Conservation (phyloP, 768 basidiomycete genomes). For the Podaxis sp. region DNA sequence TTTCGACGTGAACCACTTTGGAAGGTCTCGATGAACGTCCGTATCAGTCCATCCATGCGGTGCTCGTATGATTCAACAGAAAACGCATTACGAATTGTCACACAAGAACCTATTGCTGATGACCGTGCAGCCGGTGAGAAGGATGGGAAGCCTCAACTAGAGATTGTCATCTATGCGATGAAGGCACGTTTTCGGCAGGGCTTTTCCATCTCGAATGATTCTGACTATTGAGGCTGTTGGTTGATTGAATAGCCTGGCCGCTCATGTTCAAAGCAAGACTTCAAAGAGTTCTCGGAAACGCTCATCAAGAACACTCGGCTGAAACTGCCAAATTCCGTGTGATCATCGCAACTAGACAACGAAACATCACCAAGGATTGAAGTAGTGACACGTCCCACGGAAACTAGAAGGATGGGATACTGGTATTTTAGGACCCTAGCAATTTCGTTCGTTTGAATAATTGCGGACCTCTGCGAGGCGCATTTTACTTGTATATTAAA, state of each 20-base stretch:
- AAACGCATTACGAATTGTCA: slow-evolving; percentile 47
- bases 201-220: not conserved
- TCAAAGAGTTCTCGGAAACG: slow-evolving; percentile 45
- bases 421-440: not conserved
- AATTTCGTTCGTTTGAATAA: not conserved
- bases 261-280: slow-evolving; percentile 47
- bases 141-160: slow-evolving; percentile 16
- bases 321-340: slow-evolving; percentile 18
- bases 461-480: slow-evolving; percentile 2
- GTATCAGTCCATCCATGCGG: slow-evolving; percentile 48
- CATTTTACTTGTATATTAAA: not conserved
- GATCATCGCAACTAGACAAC: not conserved
- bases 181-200: slow-evolving; percentile 38
- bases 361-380: not conserved
- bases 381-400: not conserved
- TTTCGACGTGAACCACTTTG: slow-evolving; percentile 69
- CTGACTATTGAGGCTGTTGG: not conserved
- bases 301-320: slow-evolving; percentile 35
- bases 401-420: not conserved
- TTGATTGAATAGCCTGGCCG: slow-evolving; percentile 36
- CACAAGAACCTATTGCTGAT: slow-evolving; percentile 42
- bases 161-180: slow-evolving; percentile 59
- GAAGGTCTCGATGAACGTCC: slow-evolving; percentile 67
- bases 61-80: slow-evolving; percentile 56
- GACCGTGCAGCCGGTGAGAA: not conserved